Conservation (phyloP, 257 asterid genomes). For the Capsicum rhomboideum region DNA sequence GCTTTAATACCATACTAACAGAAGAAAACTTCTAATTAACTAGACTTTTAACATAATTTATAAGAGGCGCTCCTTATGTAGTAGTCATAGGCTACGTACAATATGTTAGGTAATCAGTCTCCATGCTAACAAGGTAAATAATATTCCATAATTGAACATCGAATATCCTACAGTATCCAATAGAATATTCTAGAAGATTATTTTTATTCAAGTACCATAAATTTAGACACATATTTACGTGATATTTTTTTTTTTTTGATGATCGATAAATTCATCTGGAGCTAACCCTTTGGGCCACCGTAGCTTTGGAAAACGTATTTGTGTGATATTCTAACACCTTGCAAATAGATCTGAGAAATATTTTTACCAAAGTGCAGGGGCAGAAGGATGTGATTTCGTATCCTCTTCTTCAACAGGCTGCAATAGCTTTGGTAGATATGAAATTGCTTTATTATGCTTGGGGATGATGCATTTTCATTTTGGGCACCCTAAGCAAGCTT, state of each 20-base stretch:
- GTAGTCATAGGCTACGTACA: not conserved
- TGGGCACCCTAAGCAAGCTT: constrained; percentile 89
- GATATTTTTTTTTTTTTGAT: not conserved
- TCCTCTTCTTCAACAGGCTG: constrained; percentile 54
- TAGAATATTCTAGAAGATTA: not conserved
- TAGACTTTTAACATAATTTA: not conserved
- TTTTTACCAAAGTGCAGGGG: constrained; percentile 95
- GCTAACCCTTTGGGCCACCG: not conserved
- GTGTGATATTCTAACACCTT: not conserved
- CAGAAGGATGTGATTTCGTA: constrained; percentile 70
- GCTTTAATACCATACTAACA: not conserved
- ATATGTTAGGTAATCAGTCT: not conserved
- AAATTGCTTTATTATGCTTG: constrained; percentile 77
- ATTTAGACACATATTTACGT: not conserved
- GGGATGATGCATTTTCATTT: constrained; percentile 97
- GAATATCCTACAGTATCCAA: not conserved
- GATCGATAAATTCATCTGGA: not conserved
- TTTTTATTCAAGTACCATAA: not conserved
- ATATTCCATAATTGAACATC: not conserved
- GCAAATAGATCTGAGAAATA: constrained; percentile 24
- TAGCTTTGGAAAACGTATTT: not conserved
- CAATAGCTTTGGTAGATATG: constrained; percentile 74
- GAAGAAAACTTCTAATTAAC: not conserved
- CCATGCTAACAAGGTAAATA: not conserved
- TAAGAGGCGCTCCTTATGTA: not conserved